These are phyloP conservation scores for Paraconiothyrium brasiliense DNA, from an alignment of 2,329 filamentous ascomycete species.

Conservation along the genomic window DNA sequence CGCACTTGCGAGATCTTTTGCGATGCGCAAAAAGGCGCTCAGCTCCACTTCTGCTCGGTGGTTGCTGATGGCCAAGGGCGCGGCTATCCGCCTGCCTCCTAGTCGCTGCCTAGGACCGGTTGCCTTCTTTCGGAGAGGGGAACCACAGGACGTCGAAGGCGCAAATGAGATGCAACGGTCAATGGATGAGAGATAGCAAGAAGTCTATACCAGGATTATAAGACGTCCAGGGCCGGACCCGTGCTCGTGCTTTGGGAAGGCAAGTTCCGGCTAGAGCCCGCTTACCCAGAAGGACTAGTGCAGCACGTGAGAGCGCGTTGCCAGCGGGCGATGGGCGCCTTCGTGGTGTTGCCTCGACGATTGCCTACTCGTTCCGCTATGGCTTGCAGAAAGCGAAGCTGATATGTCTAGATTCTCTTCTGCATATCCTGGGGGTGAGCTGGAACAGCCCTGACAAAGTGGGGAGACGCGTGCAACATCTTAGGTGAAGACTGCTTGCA, in stretches of 20 bases:
- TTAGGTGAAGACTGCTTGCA: no score
- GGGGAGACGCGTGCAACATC: neutral
- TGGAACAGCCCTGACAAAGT: no score
- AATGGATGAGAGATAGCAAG: neutral
- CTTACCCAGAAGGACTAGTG: neutral
- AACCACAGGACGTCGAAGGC: conserved; percentile 1
- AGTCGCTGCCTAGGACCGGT: conserved; percentile 38
- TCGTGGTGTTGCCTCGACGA: no score
- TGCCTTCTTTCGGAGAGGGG: conserved; percentile 26
- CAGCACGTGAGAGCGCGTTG: no score
- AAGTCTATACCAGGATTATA: neutral
- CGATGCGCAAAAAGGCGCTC: conserved; percentile 27
- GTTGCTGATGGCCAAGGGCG: conserved; percentile 28
- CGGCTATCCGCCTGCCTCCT: conserved; percentile 18
- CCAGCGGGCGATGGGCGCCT: no score
- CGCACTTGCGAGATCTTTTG: conserved; percentile 24
- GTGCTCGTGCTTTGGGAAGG: neutral
- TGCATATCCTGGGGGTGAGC: no score
- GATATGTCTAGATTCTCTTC: no score
- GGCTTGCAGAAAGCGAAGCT: no score
- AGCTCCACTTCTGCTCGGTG: conserved; percentile 38
- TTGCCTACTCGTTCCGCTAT: no score
- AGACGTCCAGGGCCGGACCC: neutral
- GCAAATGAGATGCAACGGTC: neutral
- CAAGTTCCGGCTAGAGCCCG: neutral